Conservation (phyloP, 306 rosid genomes). For the Cucurbita ficifolia region DNA sequence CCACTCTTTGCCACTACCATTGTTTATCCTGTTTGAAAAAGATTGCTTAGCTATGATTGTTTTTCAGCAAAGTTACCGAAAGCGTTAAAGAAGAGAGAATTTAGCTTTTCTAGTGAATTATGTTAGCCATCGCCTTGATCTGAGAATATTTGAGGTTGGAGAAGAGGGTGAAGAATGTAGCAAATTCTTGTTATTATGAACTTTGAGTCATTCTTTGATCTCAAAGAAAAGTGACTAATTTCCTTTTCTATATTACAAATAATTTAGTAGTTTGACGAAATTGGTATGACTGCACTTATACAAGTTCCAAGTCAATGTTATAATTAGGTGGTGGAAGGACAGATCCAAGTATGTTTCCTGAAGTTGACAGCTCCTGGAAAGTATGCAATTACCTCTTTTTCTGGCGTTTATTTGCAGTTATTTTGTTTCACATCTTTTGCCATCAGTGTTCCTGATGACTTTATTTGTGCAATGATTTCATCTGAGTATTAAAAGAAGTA, state of each 20-base stretch:
- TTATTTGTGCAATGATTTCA: neutral
- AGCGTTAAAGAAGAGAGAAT: neutral
- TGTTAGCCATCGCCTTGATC: neutral
- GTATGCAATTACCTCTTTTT: conserved; percentile 25
- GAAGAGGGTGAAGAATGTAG: neutral
- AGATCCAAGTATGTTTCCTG: conserved; percentile 73
- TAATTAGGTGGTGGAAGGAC: conserved; percentile 44
- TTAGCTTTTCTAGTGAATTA: neutral
- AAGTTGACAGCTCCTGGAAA: conserved; percentile 84
- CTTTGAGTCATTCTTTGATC: neutral
- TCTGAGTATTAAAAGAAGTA: neutral
- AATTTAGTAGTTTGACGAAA: neutral
- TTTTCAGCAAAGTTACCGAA: neutral
- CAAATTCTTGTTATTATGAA: neutral
- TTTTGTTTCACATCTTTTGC: conserved; percentile 3
- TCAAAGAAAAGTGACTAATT: neutral
- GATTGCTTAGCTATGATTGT: neutral
- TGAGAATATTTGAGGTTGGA: neutral
- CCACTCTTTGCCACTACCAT: neutral
- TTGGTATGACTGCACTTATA: neutral
- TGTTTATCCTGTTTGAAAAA: neutral
- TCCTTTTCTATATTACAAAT: neutral
- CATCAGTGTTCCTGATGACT: neutral
- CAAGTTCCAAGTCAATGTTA: conserved; percentile 4
- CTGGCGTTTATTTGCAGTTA: neutral